Evolutionary conservation across 441 rosid genomes (phyloP), one percentile per base, ranked within the genome.

Genomic region (Theobroma grandiflorum): DNA sequence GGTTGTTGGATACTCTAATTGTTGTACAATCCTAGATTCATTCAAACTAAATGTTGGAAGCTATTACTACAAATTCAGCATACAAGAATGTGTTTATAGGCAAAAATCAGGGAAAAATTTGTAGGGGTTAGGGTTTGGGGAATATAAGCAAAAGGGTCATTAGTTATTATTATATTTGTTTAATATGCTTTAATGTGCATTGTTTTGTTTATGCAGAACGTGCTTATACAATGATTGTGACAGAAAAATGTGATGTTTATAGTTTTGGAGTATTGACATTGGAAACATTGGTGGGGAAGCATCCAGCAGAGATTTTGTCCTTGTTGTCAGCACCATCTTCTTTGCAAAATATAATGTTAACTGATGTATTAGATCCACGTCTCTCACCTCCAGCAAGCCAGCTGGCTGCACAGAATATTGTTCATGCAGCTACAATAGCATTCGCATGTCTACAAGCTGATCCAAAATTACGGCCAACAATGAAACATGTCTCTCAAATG

Each of bases 241-340:
- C 53, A 0, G 73, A 68, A 26, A 68, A 45, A 43, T 68, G 73
- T 43, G 73, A 68, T 68, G 55, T 43, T n/a, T 68, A 68, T 68
- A 43, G 49, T 9, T 65, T 65, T 65, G 71, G 71, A 38, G 71
- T 65, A 6, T 12, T 65, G 22, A 20, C 47, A 68, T 20, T 68
- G 5, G 50, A 68, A 45, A 20, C 33, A 8, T 68, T 68, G 55
- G n/a, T 40, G 53, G 50, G 73, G 8, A 18, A 2, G 33, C 73
- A 68, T 38, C 71, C 26, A 5, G 45, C 3, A 2, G 59, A 55
- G 18, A 22, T 55, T 18, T 6, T 55, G 7, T 55, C 59, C 2
- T n/a, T 16, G 18, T 4, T 52, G 18, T 15, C 20, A 52, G 5
- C 59, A 7, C 59, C 59, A 18, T 55, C 59, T 55, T 55, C 59